Evolutionary conservation across 208 protist genomes (phyloP).

Genomic region (Borovskyia barvae): DNA sequence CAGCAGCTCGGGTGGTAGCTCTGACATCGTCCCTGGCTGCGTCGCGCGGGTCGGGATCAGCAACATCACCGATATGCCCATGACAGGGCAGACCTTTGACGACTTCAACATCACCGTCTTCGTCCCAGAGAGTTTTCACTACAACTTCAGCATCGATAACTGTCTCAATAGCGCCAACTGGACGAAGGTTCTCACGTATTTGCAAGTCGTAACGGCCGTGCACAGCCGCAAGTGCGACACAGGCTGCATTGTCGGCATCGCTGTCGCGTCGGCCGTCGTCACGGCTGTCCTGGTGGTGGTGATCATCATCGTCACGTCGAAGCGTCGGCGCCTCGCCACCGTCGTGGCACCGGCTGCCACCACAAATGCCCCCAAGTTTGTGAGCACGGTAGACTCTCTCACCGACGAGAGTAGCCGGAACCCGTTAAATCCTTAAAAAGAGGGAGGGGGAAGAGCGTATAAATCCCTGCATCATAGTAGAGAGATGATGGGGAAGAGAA

Average conservation of each 20-base stretch:
- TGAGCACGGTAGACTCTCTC: slow-evolving; percentile 27
- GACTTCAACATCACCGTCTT: slow-evolving; percentile 46
- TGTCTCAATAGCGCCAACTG: slow-evolving; percentile 57
- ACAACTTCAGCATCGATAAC: slow-evolving; percentile 31
- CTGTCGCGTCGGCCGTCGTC: slow-evolving; percentile 55
- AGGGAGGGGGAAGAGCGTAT: no score
- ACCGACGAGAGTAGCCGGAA: slow-evolving; percentile 26
- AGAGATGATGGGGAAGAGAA: no score
- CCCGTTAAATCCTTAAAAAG: slow-evolving; percentile 20
- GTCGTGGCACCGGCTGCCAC: slow-evolving; percentile 48
- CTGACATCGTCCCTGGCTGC: slow-evolving; percentile 14
- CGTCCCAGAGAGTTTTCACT: slow-evolving; percentile 29
- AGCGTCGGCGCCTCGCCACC: slow-evolving; percentile 63
- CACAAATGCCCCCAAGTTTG: slow-evolving; percentile 44
- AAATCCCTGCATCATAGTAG: no score
- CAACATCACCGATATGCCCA: slow-evolving; percentile 40
- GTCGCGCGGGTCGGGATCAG: slow-evolving; percentile 32
- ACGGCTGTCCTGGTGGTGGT: slow-evolving; percentile 49
- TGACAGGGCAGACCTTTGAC: slow-evolving; percentile 2
- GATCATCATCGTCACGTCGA: slow-evolving; percentile 68
- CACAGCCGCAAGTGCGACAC: slow-evolving; percentile 36
- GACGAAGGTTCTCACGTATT: slow-evolving; percentile 18
- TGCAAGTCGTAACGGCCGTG: slow-evolving; percentile 8
- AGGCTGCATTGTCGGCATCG: slow-evolving; percentile 73
- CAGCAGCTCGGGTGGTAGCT: not conserved